Evolutionary conservation across 1,284 basidiomycete genomes (phyloP).

Genomic region (Heterobasidion parviporum): DNA sequence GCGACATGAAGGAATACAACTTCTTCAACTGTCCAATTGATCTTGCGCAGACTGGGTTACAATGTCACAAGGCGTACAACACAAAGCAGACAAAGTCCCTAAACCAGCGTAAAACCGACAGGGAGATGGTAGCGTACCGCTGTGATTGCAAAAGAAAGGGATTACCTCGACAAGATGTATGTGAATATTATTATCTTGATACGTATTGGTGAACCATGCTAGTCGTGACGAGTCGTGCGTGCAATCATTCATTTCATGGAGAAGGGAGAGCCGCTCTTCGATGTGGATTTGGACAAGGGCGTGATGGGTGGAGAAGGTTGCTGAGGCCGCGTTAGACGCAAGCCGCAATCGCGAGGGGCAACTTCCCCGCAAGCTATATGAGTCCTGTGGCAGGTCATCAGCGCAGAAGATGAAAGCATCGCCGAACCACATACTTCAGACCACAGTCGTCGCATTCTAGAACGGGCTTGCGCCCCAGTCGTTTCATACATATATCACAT

Average conservation of each 20-base stretch:
- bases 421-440: slow-evolving; percentile 38
- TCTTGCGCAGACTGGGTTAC: too few relatives aligned
- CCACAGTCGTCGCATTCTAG: slow-evolving; percentile 88
- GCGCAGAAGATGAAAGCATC: slow-evolving; percentile 2
- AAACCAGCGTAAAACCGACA: too few relatives aligned
- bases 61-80: too few relatives aligned
- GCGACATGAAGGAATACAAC: too few relatives aligned
- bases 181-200: too few relatives aligned
- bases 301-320: background rate
- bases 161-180: too few relatives aligned
- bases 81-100: too few relatives aligned
- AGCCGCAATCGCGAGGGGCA: slow-evolving; percentile 70
- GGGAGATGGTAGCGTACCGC: too few relatives aligned
- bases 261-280: background rate
- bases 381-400: slow-evolving; percentile 33
- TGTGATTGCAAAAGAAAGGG: too few relatives aligned
- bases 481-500: slow-evolving; percentile 77
- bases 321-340: slow-evolving; percentile 26
- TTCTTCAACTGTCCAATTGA: too few relatives aligned
- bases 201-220: too few relatives aligned
- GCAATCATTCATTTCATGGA: background rate
- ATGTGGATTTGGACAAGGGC: background rate
- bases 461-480: slow-evolving; percentile 78
- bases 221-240: background rate
- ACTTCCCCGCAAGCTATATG: slow-evolving; percentile 80